phyloP scores from a whole-genome alignment of 345 rosid species.

The Melaleuca quinquenervia region DNA sequence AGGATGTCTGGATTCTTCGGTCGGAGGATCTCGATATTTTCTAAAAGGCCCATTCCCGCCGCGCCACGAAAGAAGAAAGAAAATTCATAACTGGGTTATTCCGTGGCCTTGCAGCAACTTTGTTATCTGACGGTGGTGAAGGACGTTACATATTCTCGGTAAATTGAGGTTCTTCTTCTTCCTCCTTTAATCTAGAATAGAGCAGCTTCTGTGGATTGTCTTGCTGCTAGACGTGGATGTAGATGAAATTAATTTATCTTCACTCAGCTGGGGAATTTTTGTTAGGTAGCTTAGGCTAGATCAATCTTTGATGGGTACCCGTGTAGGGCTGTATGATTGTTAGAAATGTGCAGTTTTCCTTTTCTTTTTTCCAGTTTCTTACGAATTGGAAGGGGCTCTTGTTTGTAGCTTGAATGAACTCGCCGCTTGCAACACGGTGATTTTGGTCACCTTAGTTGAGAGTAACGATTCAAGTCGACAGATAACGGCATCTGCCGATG shows the following conservation, averaged over 20 bases:
- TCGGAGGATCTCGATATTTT: neutral
- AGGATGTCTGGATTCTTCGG: slow-evolving; percentile 29
- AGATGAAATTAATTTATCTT: neutral
- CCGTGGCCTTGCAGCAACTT: neutral
- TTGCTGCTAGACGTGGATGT: neutral
- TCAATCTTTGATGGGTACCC: neutral
- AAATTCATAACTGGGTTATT: neutral
- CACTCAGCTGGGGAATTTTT: neutral
- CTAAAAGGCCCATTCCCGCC: neutral
- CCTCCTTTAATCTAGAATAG: neutral
- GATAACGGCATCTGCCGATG: neutral
- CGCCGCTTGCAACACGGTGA: neutral
- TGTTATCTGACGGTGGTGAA: neutral
- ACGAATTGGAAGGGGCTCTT: neutral
- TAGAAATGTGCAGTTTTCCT: neutral
- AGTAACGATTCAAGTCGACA: neutral
- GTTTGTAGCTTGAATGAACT: neutral
- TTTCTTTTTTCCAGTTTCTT: neutral
- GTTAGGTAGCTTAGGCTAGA: neutral
- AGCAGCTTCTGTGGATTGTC: neutral
- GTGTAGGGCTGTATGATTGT: neutral
- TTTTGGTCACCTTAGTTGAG: neutral
- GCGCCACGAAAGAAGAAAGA: slow-evolving; percentile 21
- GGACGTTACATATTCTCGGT: neutral
- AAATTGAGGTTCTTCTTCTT: neutral